Evolutionary conservation across 805 yeast genomes (phyloP).

Genomic region (Candida peoriensis): DNA sequence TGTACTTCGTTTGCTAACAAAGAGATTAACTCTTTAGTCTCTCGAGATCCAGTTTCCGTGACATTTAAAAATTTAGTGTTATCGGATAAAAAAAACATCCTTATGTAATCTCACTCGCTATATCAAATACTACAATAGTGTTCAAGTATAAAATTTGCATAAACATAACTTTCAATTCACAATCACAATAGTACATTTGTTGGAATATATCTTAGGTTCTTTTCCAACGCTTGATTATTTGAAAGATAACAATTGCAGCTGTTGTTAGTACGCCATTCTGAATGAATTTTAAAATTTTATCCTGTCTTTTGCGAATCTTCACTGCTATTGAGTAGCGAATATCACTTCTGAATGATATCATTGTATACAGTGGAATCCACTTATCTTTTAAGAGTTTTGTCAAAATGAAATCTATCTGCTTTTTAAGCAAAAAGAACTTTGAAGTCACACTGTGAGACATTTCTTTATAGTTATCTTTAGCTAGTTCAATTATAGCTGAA

Average conservation of each 20-base stretch:
- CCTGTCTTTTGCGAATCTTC: conserved; percentile 48
- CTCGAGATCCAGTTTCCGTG: no score
- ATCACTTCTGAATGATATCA: conserved; percentile 87
- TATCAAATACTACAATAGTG: no score
- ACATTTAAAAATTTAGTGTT: no score
- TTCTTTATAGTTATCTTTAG: conserved; percentile 76
- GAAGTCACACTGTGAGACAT: conserved; percentile 81
- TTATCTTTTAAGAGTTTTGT: conserved; percentile 52
- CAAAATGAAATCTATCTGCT: conserved; percentile 60
- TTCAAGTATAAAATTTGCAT: no score
- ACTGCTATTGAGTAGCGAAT: conserved; percentile 72
- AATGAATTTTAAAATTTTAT: conserved; percentile 34
- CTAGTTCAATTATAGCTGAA: conserved; percentile 70
- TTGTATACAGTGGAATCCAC: conserved; percentile 87
- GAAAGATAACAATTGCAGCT: neutral
- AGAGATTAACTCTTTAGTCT: no score
- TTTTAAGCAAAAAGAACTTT: conserved; percentile 54
- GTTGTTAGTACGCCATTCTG: conserved; percentile 14
- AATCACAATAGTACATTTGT: no score
- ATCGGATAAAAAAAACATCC: no score
- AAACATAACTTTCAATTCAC: no score
- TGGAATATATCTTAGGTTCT: neutral
- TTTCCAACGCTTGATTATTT: neutral
- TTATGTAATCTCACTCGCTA: no score
- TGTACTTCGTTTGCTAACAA: no score